A percentile compares a stretch with the other conserved stretches of the same genome.
These are phyloP conservation scores for Penicillium hordei DNA, from an alignment of 2,329 filamentous ascomycete species.

Conservation along the genomic window DNA sequence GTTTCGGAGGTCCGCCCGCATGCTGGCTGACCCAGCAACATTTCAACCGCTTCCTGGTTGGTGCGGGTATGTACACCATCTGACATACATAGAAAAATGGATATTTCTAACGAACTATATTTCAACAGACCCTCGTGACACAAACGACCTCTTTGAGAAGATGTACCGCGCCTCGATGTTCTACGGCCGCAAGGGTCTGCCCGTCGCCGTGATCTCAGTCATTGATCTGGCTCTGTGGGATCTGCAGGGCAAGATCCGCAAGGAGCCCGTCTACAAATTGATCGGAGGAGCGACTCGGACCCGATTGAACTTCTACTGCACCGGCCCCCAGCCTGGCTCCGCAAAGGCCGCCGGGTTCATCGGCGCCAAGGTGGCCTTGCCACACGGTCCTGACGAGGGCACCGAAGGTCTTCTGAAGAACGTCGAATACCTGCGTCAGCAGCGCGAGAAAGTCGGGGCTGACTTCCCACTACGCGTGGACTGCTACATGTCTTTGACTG, in stretches of 20 bases:
- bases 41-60: constrained; percentile 87
- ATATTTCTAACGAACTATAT: not conserved
- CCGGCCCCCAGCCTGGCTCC: constrained; percentile 76
- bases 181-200: constrained; percentile 89
- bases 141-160: constrained; percentile 89
- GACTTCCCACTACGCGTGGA: constrained; percentile 94
- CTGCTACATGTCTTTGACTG: constrained; percentile 95
- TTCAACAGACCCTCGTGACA: constrained; percentile 73
- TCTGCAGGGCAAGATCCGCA: constrained; percentile 82
- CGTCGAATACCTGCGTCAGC: constrained; percentile 80
- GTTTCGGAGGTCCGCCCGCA: constrained; percentile 87
- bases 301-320: constrained; percentile 89
- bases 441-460: constrained; percentile 79
- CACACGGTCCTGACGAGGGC: constrained; percentile 86
- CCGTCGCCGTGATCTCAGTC: constrained; percentile 87
- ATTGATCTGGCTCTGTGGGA: constrained; percentile 94
- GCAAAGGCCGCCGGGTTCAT: constrained; percentile 86
- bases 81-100: not conserved
- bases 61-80: constrained; percentile 56
- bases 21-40: constrained; percentile 94
- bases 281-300: constrained; percentile 88
- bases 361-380: constrained; percentile 85
- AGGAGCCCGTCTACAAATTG: constrained; percentile 91
- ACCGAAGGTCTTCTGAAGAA: constrained; percentile 81
- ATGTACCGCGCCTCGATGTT: constrained; percentile 98